These are phyloP conservation scores for Alternaria ventricosa DNA, from an alignment of 2,329 filamentous ascomycete genomes.

Conservation along the genomic window DNA sequence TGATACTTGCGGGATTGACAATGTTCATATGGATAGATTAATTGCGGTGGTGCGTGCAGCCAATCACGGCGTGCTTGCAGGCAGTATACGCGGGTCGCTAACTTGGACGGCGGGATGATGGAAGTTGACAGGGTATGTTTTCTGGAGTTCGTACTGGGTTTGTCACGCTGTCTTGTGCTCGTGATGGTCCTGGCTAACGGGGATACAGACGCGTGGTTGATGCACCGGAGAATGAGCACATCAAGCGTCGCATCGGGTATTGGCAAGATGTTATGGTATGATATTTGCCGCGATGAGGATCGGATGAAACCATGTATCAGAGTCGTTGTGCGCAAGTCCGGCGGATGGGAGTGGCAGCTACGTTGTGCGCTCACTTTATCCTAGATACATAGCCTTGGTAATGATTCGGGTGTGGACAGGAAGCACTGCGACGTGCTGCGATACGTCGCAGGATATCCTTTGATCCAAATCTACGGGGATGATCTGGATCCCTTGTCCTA, in stretches of 20 bases:
- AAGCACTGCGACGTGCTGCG: not conserved
- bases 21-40: conserved; percentile 48
- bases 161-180: not conserved
- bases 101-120: conserved; percentile 14
- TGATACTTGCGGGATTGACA: conserved; percentile 39
- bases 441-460: not conserved
- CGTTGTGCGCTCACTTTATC: not conserved
- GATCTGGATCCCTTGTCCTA: not conserved
- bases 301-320: not conserved
- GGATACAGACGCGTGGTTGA: not conserved
- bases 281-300: not conserved
- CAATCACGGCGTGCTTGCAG: conserved; percentile 28
- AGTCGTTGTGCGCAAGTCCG: not conserved
- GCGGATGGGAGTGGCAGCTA: not conserved
- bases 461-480: not conserved
- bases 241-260: not conserved
- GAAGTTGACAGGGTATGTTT: not conserved
- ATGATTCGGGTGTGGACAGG: not conserved
- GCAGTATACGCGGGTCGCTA: not conserved
- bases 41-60: conserved; percentile 30
- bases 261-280: not conserved
- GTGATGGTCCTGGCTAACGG: not conserved
- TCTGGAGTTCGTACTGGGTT: not conserved
- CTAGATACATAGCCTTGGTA: not conserved
- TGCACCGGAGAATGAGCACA: not conserved